phyloP scores from a whole-genome alignment of 441 rosid species.

The Erodium trifolium region DNA sequence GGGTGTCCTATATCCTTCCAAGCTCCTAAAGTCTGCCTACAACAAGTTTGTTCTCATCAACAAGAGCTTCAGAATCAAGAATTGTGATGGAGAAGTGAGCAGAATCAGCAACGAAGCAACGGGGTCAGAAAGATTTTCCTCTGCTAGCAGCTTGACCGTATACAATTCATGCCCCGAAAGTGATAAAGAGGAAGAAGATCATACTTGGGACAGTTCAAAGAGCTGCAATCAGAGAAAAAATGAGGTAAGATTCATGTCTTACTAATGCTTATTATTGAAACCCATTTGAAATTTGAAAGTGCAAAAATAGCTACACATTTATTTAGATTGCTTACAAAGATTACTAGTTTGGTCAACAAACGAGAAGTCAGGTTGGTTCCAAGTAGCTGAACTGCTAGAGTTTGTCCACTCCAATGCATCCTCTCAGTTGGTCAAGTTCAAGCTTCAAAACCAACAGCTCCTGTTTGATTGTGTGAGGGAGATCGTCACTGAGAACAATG shows the following conservation, averaged over 20 bases:
- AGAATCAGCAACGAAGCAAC: slow-evolving; percentile 20
- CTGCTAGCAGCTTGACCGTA: slow-evolving; percentile 29
- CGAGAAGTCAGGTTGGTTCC: slow-evolving; percentile 17
- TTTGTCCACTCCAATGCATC: slow-evolving; percentile 7
- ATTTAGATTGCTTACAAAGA: slow-evolving; percentile 15
- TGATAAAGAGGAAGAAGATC: slow-evolving; percentile 29
- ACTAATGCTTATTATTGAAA: background rate
- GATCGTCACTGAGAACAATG: slow-evolving; percentile 5
- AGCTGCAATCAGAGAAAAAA: slow-evolving; percentile 12
- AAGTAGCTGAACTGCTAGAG: slow-evolving; percentile 12
- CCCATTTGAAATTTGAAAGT: slow-evolving; percentile 1
- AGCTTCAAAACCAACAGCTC: slow-evolving; percentile 41
- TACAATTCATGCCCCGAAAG: slow-evolving; percentile 33
- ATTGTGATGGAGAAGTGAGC: slow-evolving; percentile 7
- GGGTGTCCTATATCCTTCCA: slow-evolving; percentile 18
- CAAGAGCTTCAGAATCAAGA: slow-evolving; percentile 18
- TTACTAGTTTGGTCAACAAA: slow-evolving; percentile 18
- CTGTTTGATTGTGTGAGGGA: slow-evolving; percentile 33
- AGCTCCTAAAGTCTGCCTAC: slow-evolving; percentile 25
- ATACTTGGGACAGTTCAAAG: background rate
- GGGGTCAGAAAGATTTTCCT: slow-evolving; percentile 28
- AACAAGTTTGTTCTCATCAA: slow-evolving; percentile 23
- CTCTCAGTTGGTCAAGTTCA: slow-evolving; percentile 18
- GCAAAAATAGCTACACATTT: background rate
- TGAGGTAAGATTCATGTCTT: slow-evolving; percentile 22